A percentile compares a stretch with the other conserved stretches of the same genome.
phyloP scores from a whole-genome alignment of 495 filamentous ascomycete genomes.

The Hamigera avellanea region DNA sequence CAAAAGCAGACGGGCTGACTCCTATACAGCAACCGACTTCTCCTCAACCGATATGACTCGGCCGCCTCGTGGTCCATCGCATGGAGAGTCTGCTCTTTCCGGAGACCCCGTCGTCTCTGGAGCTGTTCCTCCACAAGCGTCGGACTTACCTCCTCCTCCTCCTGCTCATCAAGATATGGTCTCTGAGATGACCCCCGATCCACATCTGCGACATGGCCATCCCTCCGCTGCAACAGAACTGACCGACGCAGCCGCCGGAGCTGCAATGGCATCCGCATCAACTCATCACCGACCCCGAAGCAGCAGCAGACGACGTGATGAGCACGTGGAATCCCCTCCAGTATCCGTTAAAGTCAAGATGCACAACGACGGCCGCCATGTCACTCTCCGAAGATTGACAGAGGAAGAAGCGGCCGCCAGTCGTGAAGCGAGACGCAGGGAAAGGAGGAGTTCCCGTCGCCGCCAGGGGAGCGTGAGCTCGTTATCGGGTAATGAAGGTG shows the following conservation, averaged over 20 bases:
- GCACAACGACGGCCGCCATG: constrained; percentile 66
- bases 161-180: constrained; percentile 38
- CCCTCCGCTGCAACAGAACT: constrained; percentile 14
- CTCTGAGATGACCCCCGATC: constrained; percentile 44
- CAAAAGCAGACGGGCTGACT: constrained; percentile 35
- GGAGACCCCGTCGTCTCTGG: constrained; percentile 24
- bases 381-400: constrained; percentile 69
- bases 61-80: constrained; percentile 21
- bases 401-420: constrained; percentile 67
- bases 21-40: constrained; percentile 30
- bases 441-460: constrained; percentile 28
- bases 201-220: constrained; percentile 32
- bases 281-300: constrained; percentile 26
- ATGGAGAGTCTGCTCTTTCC: constrained; percentile 18
- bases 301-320: constrained; percentile 21
- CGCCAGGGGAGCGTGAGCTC: constrained; percentile 34
- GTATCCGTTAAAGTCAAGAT: constrained; percentile 73
- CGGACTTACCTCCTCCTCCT: constrained; percentile 35
- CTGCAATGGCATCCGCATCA: constrained; percentile 20
- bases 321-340: constrained; percentile 43
- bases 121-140: constrained; percentile 17
- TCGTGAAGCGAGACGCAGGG: constrained; percentile 41
- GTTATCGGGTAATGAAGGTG: constrained; percentile 31
- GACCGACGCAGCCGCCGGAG: constrained; percentile 29
- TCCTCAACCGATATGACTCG: constrained; percentile 33